Conservation (phyloP, 805 yeast genomes). For the Candida vartiovaarae region DNA sequence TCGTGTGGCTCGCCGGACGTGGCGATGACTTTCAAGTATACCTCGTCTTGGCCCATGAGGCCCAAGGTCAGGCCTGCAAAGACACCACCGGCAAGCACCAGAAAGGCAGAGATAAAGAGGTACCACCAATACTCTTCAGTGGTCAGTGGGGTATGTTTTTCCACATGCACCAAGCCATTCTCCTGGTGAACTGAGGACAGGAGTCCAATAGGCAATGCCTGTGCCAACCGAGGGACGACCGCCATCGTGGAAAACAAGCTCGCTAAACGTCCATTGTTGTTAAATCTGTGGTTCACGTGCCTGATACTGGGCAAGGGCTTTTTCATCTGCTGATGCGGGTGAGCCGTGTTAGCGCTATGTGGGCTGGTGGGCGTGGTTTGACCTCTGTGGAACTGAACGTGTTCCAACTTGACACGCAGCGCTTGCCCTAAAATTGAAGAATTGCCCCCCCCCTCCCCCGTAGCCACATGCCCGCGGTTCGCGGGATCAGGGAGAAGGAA, state of each 20-base stretch:
- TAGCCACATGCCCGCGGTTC: no score
- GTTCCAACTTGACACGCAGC: no score
- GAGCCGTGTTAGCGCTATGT: no score
- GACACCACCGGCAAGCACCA: constrained; percentile 79
- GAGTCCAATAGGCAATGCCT: constrained; percentile 10
- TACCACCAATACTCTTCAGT: constrained; percentile 22
- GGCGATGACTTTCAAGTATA: constrained; percentile 82
- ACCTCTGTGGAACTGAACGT: no score
- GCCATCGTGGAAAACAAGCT: constrained; percentile 6
- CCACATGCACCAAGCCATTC: neutral
- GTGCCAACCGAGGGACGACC: constrained; percentile 8
- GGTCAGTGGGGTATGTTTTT: constrained; percentile 6
- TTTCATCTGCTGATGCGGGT: constrained; percentile 1
- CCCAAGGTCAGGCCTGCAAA: constrained; percentile 94
- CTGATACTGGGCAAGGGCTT: constrained; percentile 1
- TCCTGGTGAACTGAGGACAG: neutral
- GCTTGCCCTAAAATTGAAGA: no score
- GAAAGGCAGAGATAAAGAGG: constrained; percentile 39
- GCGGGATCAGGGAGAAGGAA: no score
- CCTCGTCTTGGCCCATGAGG: constrained; percentile 97
- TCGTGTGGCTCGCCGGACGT: constrained; percentile 76
- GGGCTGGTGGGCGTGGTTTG: no score
- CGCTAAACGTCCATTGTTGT: constrained; percentile 6
- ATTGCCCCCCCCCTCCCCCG: no score
- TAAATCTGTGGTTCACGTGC: neutral